phyloP scores from a whole-genome alignment of 495 filamentous ascomycete genomes.

The Lasiosphaeria miniovina region DNA sequence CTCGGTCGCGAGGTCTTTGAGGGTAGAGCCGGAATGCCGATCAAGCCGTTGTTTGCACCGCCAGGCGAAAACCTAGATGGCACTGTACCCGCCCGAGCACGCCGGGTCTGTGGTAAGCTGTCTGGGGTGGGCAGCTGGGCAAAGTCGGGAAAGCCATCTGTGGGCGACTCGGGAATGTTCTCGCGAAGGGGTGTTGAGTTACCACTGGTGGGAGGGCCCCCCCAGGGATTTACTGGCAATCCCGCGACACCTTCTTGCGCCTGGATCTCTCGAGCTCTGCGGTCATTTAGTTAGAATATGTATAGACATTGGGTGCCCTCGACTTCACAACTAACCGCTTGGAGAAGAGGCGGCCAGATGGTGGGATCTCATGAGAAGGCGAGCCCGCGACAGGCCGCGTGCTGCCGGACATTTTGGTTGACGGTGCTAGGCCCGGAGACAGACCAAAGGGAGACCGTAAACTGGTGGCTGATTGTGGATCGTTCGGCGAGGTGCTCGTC shows the following conservation, averaged over 20 bases:
- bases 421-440: conserved; percentile 58
- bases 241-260: conserved; percentile 79
- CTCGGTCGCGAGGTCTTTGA: conserved; percentile 84
- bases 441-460: conserved; percentile 74
- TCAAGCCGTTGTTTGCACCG: conserved; percentile 55
- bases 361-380: conserved; percentile 86
- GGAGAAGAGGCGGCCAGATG: conserved; percentile 70
- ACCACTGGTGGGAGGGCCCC: conserved; percentile 83
- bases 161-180: conserved; percentile 95
- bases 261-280: conserved; percentile 91
- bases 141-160: conserved; percentile 92
- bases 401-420: conserved; percentile 67
- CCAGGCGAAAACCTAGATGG: conserved; percentile 86
- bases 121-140: conserved; percentile 59
- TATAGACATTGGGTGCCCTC: not conserved
- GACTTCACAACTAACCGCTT: conserved; percentile 68
- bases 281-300: conserved; percentile 12
- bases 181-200: conserved; percentile 94
- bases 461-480: conserved; percentile 63
- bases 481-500: conserved; percentile 83
- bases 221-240: conserved; percentile 82
- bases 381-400: conserved; percentile 89
- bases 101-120: conserved; percentile 55
- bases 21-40: conserved; percentile 61
- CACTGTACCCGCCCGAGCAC: conserved; percentile 91